phyloP scores from a whole-genome alignment of 106 monocot genomes.

The Dendrobium catenatum region DNA sequence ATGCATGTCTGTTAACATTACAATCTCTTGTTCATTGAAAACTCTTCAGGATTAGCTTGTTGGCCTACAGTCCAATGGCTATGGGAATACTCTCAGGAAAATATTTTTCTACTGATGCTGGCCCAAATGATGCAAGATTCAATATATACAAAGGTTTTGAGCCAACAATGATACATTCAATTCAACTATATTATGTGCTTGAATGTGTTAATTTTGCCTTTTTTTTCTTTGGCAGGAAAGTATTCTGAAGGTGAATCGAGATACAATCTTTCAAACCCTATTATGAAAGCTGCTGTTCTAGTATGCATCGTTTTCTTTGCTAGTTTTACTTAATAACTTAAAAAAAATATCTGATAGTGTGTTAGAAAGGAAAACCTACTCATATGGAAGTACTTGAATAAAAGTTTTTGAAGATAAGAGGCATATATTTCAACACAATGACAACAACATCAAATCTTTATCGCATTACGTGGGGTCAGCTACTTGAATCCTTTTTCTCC shows the following conservation, averaged over 20 bases:
- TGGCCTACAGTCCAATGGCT: conserved; percentile 88
- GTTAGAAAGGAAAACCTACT: too few species aligned
- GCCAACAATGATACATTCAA: not conserved
- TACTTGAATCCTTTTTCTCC: too few species aligned
- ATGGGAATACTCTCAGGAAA: conserved; percentile 99
- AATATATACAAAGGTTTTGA: conserved; percentile 69
- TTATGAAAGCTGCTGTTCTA: conserved; percentile 42
- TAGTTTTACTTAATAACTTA: too few species aligned
- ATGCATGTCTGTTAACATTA: not conserved
- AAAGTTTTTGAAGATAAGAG: too few species aligned
- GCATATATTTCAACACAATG: too few species aligned
- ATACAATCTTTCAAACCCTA: conserved; percentile 53
- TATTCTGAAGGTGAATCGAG: conserved; percentile 96
- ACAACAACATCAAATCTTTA: too few species aligned
- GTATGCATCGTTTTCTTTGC: conserved; percentile 20
- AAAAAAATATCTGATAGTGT: too few species aligned
- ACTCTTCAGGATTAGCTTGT: conserved; percentile 58
- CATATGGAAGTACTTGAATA: too few species aligned
- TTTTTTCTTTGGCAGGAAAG: conserved; percentile 38
- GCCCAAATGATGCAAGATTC: conserved; percentile 72
- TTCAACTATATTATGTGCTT: not conserved
- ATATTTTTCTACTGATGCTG: conserved; percentile 54
- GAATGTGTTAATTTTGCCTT: not conserved
- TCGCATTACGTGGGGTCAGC: too few species aligned
- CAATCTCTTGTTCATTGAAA: conserved; percentile 5